phyloP scores from a whole-genome alignment of 2,329 filamentous ascomycete genomes.

The Teratosphaeria viscida region DNA sequence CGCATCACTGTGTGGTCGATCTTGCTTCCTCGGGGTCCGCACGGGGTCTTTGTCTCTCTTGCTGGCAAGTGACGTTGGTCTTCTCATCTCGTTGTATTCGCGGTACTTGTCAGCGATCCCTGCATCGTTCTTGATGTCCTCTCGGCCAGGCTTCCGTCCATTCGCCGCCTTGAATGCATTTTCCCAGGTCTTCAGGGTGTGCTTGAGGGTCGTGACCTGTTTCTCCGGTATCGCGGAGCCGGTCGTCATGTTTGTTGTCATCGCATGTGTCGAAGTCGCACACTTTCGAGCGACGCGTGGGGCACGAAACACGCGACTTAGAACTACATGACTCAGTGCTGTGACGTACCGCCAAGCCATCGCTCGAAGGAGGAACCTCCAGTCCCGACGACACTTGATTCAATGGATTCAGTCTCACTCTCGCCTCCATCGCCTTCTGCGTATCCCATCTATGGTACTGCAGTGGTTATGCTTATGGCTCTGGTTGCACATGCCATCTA shows the following conservation, averaged over 20 bases:
- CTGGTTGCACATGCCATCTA: too few species aligned
- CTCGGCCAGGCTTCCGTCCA: slow-evolving; percentile 54
- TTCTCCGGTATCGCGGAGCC: neutral
- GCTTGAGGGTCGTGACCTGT: slow-evolving; percentile 1
- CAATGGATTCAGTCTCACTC: neutral
- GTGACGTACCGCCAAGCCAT: neutral
- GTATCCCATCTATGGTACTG: too few species aligned
- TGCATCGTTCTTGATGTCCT: slow-evolving; percentile 66
- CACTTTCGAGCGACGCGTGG: neutral
- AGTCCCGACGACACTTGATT: neutral
- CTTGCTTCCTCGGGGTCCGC: neutral
- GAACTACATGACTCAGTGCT: neutral
- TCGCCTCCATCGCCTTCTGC: too few species aligned
- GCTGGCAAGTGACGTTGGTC: slow-evolving; percentile 32
- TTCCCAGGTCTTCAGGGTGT: slow-evolving; percentile 65
- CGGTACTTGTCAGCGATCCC: slow-evolving; percentile 68
- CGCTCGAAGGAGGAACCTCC: neutral
- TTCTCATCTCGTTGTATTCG: slow-evolving; percentile 56
- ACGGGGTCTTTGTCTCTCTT: neutral
- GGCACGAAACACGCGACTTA: neutral
- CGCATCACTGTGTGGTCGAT: neutral
- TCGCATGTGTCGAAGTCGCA: neutral
- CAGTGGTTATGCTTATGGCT: too few species aligned
- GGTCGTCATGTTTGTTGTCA: neutral
- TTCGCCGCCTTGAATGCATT: slow-evolving; percentile 53